These are phyloP conservation scores for Vitis hybrid DNA, from an alignment of 177 flowering plant genomes.

Conservation along the genomic window DNA sequence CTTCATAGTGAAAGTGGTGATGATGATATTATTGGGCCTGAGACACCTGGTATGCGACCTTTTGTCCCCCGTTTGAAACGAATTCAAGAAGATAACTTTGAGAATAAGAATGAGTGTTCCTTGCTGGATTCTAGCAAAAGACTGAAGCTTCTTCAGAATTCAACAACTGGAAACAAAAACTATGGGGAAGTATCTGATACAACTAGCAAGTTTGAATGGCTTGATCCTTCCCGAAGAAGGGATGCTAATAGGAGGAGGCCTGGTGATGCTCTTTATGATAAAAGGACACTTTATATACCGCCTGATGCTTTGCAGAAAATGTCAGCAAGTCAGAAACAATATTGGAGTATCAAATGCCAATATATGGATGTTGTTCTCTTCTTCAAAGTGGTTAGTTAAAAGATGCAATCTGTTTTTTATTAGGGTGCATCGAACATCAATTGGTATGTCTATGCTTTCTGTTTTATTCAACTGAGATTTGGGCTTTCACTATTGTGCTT, in stretches of 20 bases:
- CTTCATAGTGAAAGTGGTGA: slow-evolving; percentile 20
- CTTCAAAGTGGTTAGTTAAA: slow-evolving; percentile 91
- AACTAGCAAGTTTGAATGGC: slow-evolving; percentile 87
- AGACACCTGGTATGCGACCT: slow-evolving; percentile 70
- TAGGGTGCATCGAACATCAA: too few species aligned
- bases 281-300: slow-evolving; percentile 76
- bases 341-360: slow-evolving; percentile 80
- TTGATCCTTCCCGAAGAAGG: slow-evolving; percentile 61
- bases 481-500: too few species aligned
- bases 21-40: slow-evolving; percentile 58
- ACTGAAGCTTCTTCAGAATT: slow-evolving; percentile 44
- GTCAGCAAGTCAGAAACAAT: slow-evolving; percentile 92
- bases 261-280: slow-evolving; percentile 70
- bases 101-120: slow-evolving; percentile 21
- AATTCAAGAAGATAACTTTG: slow-evolving; percentile 47
- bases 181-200: slow-evolving; percentile 30
- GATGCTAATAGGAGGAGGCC: slow-evolving; percentile 89
- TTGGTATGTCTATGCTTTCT: too few species aligned
- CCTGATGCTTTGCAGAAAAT: slow-evolving; percentile 78
- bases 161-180: slow-evolving; percentile 20
- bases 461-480: too few species aligned
- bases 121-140: slow-evolving; percentile 45
- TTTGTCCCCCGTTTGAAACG: slow-evolving; percentile 72
- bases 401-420: too few species aligned
- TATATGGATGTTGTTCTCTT: slow-evolving; percentile 92